Percentiles rank a stretch among this genome's conserved stretches.
Conservation (phyloP, 495 filamentous ascomycete species). For the Trichocladium uniseriatum region DNA sequence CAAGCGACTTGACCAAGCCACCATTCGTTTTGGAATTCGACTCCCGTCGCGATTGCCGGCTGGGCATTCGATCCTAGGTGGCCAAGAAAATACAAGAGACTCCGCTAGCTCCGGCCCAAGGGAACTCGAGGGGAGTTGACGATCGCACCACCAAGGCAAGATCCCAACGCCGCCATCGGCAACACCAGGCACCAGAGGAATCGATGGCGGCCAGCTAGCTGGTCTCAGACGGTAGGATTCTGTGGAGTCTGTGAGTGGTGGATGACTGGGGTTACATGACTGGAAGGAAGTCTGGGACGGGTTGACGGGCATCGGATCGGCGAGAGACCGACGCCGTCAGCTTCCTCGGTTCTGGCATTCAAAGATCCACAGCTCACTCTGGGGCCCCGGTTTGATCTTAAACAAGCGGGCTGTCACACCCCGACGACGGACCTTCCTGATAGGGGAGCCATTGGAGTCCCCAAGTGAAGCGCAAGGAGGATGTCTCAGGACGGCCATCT, state of each 20-base stretch:
- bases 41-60: constrained; percentile 9
- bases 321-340: not conserved
- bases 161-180: no score
- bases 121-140: not conserved
- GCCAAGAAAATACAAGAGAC: no score
- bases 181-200: no score
- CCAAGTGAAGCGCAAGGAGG: no score
- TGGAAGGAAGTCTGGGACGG: no score
- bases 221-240: no score
- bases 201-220: no score
- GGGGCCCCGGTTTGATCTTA: constrained; percentile 1
- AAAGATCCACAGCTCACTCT: not conserved
- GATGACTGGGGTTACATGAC: no score
- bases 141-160: not conserved
- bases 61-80: not conserved
- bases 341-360: not conserved
- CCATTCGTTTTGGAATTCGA: not conserved
- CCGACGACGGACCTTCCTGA: not conserved
- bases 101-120: not conserved
- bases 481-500: no score
- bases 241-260: no score
- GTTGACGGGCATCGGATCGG: not conserved
- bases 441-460: not conserved
- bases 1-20: not conserved
- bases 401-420: not conserved